Evolutionary conservation across 2,329 filamentous ascomycete species (phyloP).

Genomic region (Berkeleyomyces rouxiae): DNA sequence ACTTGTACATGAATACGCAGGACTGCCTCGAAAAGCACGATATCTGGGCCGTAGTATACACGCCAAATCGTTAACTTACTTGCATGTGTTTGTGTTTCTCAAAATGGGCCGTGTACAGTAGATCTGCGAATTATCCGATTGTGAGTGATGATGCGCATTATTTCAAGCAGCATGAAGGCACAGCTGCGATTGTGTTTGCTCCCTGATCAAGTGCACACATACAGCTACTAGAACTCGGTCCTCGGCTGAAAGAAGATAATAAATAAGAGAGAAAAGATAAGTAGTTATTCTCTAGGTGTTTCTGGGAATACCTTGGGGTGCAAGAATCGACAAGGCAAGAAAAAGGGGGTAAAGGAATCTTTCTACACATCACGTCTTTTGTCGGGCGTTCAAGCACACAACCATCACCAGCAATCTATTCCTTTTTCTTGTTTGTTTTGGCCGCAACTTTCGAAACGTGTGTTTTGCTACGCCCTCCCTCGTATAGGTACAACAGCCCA

Average conservation of each 20-base stretch:
- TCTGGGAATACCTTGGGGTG: neutral
- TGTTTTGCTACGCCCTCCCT: neutral
- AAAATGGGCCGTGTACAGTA: too few relatives aligned
- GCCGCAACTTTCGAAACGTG: neutral
- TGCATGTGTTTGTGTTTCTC: too few relatives aligned
- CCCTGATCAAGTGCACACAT: too few relatives aligned
- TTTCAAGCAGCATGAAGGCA: too few relatives aligned
- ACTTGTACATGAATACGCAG: too few relatives aligned
- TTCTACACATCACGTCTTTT: neutral
- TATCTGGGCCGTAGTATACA: too few relatives aligned
- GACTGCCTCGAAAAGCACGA: too few relatives aligned
- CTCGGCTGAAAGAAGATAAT: neutral
- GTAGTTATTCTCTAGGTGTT: neutral
- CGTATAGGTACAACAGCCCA: neutral
- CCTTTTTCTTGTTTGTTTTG: neutral
- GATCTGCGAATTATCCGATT: too few relatives aligned
- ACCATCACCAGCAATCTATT: neutral
- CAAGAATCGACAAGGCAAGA: neutral
- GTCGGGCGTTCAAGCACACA: neutral
- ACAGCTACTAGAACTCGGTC: too few relatives aligned
- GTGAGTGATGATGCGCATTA: too few relatives aligned
- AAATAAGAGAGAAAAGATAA: neutral
- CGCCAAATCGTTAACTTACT: too few relatives aligned
- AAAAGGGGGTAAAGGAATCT: neutral
- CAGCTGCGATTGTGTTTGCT: too few relatives aligned